Conservation (phyloP, 2,329 filamentous ascomycete genomes). For the Penicillium sclerotigenum region DNA sequence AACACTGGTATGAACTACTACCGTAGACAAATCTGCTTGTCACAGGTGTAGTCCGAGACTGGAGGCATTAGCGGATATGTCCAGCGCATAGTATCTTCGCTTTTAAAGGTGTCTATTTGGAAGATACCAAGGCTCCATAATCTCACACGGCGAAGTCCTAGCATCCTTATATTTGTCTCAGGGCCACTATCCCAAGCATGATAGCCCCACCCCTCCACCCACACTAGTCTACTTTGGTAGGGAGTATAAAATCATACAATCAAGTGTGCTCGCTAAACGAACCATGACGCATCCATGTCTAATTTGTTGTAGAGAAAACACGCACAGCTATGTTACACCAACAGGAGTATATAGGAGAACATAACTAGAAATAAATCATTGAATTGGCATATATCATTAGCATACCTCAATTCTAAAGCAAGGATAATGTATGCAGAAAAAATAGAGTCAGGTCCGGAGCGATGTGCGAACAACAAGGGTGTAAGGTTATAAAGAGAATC, state of each 20-base stretch:
- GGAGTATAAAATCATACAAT: background rate
- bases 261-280: background rate
- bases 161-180: background rate
- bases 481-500: constrained; percentile 8
- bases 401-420: background rate
- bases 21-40: background rate
- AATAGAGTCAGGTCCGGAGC: background rate
- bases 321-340: background rate
- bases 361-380: background rate
- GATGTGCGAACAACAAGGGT: constrained; percentile 13
- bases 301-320: background rate
- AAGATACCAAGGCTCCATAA: background rate
- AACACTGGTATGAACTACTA: background rate
- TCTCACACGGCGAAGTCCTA: background rate
- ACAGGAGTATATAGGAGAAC: background rate
- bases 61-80: background rate
- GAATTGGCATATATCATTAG: constrained; percentile 6
- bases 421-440: background rate
- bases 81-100: background rate
- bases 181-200: background rate
- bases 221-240: background rate
- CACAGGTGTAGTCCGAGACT: background rate
- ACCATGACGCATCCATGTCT: background rate
- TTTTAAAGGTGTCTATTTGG: background rate
- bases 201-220: background rate